Base-by-base conservation (phyloP, 345 rosid genomes). In the Corchorus capsularis region DNA sequence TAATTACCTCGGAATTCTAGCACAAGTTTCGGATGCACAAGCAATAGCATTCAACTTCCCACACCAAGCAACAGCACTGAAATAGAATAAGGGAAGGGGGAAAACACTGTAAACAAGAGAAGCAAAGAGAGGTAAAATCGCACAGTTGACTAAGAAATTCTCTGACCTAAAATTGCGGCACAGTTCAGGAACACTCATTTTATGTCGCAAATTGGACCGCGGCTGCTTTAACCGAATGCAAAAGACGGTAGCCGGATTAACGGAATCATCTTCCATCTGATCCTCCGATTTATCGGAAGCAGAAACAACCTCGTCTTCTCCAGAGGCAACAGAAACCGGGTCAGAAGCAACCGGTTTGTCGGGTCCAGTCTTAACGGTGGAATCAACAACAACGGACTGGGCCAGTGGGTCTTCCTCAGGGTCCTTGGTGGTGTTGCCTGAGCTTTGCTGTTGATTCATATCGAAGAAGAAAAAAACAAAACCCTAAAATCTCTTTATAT, bases 41-140 rank as follows among this genome's bases (percentile, higher is more conserved):
- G 99, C 99, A 62, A 96, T 92, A n/a, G 97, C 98, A 80, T 96
- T 96, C 85, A 96, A 83, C 87, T 91, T 96, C 46, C 99, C 99
- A 83, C 98, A 96, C 99, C 99, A 96, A 61, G 99, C 94, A 82
- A 96, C 97, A 22, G 97, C 98, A 89, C 99, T 96, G 83, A 8
- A 73, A 77, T 52, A 49, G 53, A 60, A 45, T 57, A 64, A 77
- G 55, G 15, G 55, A 73, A 79, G 17, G 71, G 71, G 32, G 2
- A 65, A 37, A 57, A 52, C 1, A 20, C 16, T 16, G 14, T 2
- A 41, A 77, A 77, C 2, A 1, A 27, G 61, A 34, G 20, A 19
- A 2, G 12, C 5, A 45, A 57, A 45, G 27, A 11, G 52, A 59
- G 6, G 8, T 4, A 14, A 14, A 50, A 49, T 52, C 56, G 4